Evolutionary conservation across 2,329 filamentous ascomycete species (phyloP).

Genomic region (Didymella segeticola): DNA sequence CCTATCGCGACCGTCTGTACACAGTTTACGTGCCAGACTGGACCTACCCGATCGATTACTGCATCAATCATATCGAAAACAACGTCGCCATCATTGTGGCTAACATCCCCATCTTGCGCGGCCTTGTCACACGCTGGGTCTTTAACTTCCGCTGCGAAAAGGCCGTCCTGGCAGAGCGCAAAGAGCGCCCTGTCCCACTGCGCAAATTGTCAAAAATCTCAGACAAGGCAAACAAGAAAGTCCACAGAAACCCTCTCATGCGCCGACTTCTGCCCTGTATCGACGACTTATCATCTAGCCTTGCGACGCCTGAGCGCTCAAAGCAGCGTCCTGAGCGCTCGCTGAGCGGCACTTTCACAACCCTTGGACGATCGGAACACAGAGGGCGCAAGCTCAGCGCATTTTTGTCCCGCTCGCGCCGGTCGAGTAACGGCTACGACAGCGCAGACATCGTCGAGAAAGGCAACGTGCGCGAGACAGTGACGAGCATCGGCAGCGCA

Average conservation of each 20-base stretch:
- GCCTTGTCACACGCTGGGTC: conserved; percentile 51
- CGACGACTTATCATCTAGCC: conserved; percentile 45
- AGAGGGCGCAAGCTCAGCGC: conserved; percentile 28
- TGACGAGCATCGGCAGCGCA: conserved; percentile 42
- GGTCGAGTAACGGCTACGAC: conserved; percentile 39
- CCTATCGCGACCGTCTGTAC: conserved; percentile 50
- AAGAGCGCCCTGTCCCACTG: conserved; percentile 39
- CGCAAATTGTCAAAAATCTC: conserved; percentile 39
- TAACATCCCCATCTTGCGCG: conserved; percentile 51
- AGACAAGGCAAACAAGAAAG: conserved; percentile 30
- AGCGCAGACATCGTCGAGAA: conserved; percentile 40
- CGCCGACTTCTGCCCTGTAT: conserved; percentile 47
- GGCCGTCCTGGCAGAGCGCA: conserved; percentile 36
- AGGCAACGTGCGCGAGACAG: conserved; percentile 41
- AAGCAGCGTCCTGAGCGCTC: not conserved
- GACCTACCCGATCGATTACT: conserved; percentile 52
- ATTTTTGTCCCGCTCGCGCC: conserved; percentile 36
- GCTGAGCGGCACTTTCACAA: conserved; percentile 15
- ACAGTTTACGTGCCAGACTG: conserved; percentile 46
- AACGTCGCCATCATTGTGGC: conserved; percentile 52
- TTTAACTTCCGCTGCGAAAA: conserved; percentile 45
- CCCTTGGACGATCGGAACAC: conserved; percentile 10
- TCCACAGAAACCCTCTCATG: conserved; percentile 31
- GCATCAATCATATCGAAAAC: conserved; percentile 52
- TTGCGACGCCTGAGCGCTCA: conserved; percentile 28